phyloP scores from a whole-genome alignment of 2,329 filamentous ascomycete species.

The Teratosphaeria pseudoeucalypti region DNA sequence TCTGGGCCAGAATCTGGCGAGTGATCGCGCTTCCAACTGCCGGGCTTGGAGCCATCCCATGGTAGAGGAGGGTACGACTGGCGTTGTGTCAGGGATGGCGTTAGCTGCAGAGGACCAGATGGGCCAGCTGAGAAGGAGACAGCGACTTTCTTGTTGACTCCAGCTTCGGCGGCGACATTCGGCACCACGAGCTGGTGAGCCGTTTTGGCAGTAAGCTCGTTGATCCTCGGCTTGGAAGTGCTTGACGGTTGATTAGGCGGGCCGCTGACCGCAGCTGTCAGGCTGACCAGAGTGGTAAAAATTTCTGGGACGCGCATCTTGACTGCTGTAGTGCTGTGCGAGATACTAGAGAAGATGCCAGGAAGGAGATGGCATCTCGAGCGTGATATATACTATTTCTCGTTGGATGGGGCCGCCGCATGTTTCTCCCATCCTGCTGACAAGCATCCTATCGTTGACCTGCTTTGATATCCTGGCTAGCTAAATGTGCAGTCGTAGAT shows the following conservation, averaged over 20 bases:
- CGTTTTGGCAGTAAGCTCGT: neutral
- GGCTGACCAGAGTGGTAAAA: neutral
- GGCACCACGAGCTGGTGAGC: neutral
- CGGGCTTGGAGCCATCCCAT: neutral
- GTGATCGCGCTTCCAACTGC: neutral
- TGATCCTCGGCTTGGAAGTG: neutral
- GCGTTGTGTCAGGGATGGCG: neutral
- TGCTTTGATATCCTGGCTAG: neutral
- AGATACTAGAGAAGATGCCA: neutral
- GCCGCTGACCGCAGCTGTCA: neutral
- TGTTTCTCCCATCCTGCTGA: neutral
- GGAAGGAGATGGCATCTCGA: neutral
- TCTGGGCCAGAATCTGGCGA: neutral
- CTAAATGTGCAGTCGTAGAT: too few relatives aligned
- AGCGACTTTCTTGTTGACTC: neutral
- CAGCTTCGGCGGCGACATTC: neutral
- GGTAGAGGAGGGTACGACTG: neutral
- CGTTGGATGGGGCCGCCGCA: neutral
- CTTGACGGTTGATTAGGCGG: neutral
- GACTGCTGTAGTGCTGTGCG: neutral
- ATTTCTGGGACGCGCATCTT: neutral
- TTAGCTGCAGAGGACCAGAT: neutral
- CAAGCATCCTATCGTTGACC: neutral
- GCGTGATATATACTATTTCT: neutral
- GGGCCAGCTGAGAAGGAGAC: neutral